Evolutionary conservation across 768 basidiomycete genomes (phyloP).

Genomic region (Vishniacozyma victoriae): DNA sequence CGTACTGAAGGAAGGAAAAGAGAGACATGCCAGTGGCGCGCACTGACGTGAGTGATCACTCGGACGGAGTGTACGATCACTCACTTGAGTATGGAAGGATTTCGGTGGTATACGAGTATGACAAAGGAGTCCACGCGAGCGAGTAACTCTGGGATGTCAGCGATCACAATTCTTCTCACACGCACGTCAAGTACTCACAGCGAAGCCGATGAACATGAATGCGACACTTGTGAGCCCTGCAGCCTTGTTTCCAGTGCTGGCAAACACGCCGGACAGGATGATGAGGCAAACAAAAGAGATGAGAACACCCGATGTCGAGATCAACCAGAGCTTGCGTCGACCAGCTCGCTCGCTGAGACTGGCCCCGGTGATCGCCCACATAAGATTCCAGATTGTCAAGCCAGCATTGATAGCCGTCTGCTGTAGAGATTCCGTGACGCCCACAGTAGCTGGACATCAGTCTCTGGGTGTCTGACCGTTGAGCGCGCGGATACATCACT

Average conservation of each 20-base stretch:
- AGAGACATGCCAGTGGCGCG: constrained; percentile 12
- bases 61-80: too few relatives aligned
- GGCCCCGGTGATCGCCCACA: constrained; percentile 38
- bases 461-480: constrained; percentile 27
- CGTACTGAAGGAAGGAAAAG: constrained; percentile 7
- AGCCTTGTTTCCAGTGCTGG: constrained; percentile 9
- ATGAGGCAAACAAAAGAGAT: constrained; percentile 13
- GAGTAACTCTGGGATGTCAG: too few relatives aligned
- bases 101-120: background rate
- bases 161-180: background rate
- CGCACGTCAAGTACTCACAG: background rate
- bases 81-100: constrained; percentile 6
- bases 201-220: constrained; percentile 20
- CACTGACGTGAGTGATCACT: constrained; percentile 13
- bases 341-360: constrained; percentile 19
- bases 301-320: constrained; percentile 20
- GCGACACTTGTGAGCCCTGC: constrained; percentile 27
- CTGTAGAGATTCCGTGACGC: constrained; percentile 30
- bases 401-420: constrained; percentile 39
- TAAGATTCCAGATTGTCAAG: constrained; percentile 25
- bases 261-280: constrained; percentile 28
- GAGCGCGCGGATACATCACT: too few relatives aligned
- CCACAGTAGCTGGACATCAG: constrained; percentile 26
- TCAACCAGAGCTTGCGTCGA: constrained; percentile 50
- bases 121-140: background rate